Conservation (phyloP, 2,329 filamentous ascomycete species). For the Botrytis elliptica region DNA sequence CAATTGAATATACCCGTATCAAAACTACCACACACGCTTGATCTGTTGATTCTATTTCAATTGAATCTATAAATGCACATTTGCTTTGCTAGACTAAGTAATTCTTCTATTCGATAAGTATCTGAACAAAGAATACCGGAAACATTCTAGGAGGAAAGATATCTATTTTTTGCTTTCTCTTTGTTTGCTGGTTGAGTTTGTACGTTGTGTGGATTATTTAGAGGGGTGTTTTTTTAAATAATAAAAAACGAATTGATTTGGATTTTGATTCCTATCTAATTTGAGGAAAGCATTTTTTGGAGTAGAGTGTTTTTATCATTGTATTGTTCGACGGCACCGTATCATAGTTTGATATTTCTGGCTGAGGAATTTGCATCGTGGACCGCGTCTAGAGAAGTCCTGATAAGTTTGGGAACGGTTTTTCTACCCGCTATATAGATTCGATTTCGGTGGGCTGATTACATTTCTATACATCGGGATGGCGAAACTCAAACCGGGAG, state of each 20-base stretch:
- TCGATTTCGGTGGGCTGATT: neutral
- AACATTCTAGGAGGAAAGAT: neutral
- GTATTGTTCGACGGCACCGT: neutral
- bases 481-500: neutral
- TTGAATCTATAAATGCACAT: neutral
- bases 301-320: neutral
- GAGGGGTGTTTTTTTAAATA: too few relatives aligned
- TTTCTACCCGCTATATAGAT: too few relatives aligned
- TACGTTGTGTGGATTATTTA: neutral
- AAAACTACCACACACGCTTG: neutral
- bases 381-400: neutral
- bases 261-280: neutral
- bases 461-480: neutral
- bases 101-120: neutral
- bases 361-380: neutral
- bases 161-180: neutral
- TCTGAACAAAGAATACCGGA: neutral
- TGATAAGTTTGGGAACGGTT: neutral
- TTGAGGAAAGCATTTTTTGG: neutral
- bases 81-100: neutral
- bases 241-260: neutral
- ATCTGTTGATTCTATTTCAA: neutral
- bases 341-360: neutral
- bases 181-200: neutral
- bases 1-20: neutral